A percentile compares a stretch with the other conserved stretches of the same genome.
Conservation (phyloP, 176 grass and related monocot species). For the Phragmites australis region DNA sequence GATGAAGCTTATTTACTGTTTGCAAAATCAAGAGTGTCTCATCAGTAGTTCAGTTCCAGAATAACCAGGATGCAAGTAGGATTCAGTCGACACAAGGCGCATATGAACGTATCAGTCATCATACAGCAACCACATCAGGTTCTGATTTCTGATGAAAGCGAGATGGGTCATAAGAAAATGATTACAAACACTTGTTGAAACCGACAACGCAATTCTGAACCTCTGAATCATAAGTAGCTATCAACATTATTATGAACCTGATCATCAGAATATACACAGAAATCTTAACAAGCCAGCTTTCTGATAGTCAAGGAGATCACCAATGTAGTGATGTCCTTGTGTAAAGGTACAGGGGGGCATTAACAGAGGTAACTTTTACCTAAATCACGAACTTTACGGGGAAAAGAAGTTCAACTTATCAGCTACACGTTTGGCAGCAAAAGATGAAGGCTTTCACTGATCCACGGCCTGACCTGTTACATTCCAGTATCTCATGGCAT, state of each 20-base stretch:
- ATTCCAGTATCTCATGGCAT: conserved; percentile 29
- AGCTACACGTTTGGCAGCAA: conserved; percentile 29
- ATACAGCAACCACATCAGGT: background rate
- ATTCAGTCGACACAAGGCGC: background rate
- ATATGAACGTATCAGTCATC: conserved; percentile 1
- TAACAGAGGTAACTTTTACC: conserved; percentile 35
- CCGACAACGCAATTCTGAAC: background rate
- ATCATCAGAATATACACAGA: conserved; percentile 39
- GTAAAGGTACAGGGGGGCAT: conserved; percentile 31
- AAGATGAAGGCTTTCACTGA: conserved; percentile 16
- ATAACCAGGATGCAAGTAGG: background rate
- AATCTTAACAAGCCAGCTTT: conserved; percentile 38
- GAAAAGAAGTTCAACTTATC: conserved; percentile 22
- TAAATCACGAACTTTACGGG: conserved; percentile 34
- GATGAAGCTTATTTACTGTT: background rate
- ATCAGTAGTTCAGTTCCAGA: background rate
- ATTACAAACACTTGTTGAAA: conserved; percentile 12
- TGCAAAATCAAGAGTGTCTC: background rate
- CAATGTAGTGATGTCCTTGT: conserved; percentile 37
- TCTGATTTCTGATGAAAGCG: conserved; percentile 16
- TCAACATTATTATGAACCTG: conserved; percentile 28
- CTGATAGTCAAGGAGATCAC: conserved; percentile 47
- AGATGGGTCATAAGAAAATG: background rate
- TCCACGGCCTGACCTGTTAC: conserved; percentile 29
- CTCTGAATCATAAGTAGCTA: conserved; percentile 25